Conservation (phyloP, 1,139 yeast species). For the Lizanozyma gosingica region DNA sequence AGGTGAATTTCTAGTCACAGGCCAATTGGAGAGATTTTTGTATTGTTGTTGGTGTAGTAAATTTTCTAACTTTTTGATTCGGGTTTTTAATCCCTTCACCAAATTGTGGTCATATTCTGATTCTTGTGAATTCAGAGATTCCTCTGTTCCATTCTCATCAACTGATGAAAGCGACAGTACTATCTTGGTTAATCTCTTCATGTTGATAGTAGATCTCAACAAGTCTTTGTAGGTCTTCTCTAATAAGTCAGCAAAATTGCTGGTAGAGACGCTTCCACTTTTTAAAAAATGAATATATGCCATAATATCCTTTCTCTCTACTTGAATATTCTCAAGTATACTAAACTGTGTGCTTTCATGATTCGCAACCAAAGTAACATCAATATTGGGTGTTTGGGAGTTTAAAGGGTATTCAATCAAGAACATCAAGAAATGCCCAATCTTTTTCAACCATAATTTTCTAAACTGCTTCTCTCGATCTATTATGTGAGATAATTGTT, state of each 20-base stretch:
- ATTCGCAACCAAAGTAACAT: slow-evolving; percentile 27
- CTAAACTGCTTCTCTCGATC: slow-evolving; percentile 53
- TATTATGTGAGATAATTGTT: slow-evolving; percentile 47
- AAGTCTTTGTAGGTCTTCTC: slow-evolving; percentile 40
- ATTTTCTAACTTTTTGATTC: slow-evolving; percentile 58
- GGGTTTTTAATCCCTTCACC: slow-evolving; percentile 45
- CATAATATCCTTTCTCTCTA: slow-evolving; percentile 35
- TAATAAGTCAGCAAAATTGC: slow-evolving; percentile 30
- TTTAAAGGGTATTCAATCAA: slow-evolving; percentile 16
- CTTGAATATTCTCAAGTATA: slow-evolving; percentile 15
- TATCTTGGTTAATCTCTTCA: slow-evolving; percentile 18
- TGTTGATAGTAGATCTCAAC: slow-evolving; percentile 26
- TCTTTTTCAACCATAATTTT: slow-evolving; percentile 54
- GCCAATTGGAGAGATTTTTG: slow-evolving; percentile 52
- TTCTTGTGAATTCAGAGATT: slow-evolving; percentile 10
- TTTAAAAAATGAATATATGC: slow-evolving; percentile 25
- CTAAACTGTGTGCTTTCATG: slow-evolving; percentile 9
- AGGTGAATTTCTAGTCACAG: slow-evolving; percentile 12
- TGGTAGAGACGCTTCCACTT: slow-evolving; percentile 8
- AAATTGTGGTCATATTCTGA: slow-evolving; percentile 25
- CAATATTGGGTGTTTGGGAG: slow-evolving; percentile 29
- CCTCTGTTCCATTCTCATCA: slow-evolving; percentile 1
- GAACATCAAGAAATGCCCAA: slow-evolving; percentile 37
- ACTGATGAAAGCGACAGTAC: slow-evolving; percentile 5
- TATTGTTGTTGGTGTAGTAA: slow-evolving; percentile 59